phyloP scores from a whole-genome alignment of 2,329 filamentous ascomycete species.

The Polytolypa hystricis region DNA sequence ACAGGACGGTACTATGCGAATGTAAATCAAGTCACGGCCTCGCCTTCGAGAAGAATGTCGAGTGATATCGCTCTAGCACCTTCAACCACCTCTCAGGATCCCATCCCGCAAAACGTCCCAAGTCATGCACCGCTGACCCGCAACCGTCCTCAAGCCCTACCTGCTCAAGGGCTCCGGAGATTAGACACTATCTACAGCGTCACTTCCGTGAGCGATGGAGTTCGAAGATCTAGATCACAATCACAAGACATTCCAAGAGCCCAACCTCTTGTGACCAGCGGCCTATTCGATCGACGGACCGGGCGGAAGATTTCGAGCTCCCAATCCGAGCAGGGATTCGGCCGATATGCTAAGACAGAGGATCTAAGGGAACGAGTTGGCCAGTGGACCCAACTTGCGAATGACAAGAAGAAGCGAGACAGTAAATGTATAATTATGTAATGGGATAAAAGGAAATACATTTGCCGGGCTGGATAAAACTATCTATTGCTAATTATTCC shows the following conservation, averaged over 20 bases:
- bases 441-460: too few species aligned
- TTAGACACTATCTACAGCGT: constrained; percentile 5
- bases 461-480: too few species aligned
- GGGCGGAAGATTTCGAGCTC: constrained; percentile 9
- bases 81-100: not conserved
- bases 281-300: constrained; percentile 8
- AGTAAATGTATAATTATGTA: constrained; percentile 31
- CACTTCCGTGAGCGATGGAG: constrained; percentile 2
- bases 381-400: constrained; percentile 29
- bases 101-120: not conserved
- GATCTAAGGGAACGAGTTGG: constrained; percentile 29
- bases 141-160: not conserved
- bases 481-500: too few species aligned
- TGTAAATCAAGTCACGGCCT: too few species aligned
- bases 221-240: constrained; percentile 12
- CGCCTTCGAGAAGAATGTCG: too few species aligned
- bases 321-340: constrained; percentile 9
- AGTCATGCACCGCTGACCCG: too few species aligned
- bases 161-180: constrained; percentile 3
- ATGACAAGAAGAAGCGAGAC: constrained; percentile 24
- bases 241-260: constrained; percentile 14
- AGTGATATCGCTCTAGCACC: too few species aligned
- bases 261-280: not conserved
- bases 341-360: constrained; percentile 12
- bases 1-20: too few species aligned